Conservation (phyloP, 352 stramenopile species). For the Phytopythium litorale region DNA sequence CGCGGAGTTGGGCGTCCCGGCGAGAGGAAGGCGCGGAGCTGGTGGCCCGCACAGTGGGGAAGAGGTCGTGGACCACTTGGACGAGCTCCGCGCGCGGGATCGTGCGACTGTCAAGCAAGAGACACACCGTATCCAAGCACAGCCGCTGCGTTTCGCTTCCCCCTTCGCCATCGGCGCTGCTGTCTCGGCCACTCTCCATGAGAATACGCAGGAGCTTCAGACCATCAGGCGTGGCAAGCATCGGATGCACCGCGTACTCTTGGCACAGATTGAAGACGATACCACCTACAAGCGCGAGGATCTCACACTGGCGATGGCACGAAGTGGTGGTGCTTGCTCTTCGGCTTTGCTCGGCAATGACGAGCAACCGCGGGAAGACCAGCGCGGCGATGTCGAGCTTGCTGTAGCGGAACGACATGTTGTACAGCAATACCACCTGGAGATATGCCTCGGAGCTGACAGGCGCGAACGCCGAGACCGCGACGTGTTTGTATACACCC, state of each 20-base stretch:
- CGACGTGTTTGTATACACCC: constrained; percentile 45
- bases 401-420: constrained; percentile 66
- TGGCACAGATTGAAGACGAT: constrained; percentile 67
- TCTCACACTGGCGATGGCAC: constrained; percentile 3
- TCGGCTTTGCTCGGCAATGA: constrained; percentile 22
- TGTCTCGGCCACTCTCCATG: constrained; percentile 32
- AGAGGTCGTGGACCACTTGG: constrained; percentile 33
- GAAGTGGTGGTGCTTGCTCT: not conserved
- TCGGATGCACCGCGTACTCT: constrained; percentile 49
- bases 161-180: constrained; percentile 1
- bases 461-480: constrained; percentile 25
- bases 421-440: constrained; percentile 70
- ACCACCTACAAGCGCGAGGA: constrained; percentile 37
- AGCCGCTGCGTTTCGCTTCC: constrained; percentile 8
- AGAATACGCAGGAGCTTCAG: constrained; percentile 31
- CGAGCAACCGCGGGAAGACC: constrained; percentile 26
- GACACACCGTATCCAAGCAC: constrained; percentile 62
- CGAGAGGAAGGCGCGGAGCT: constrained; percentile 16
- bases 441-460: constrained; percentile 49
- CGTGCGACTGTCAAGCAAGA: constrained; percentile 55
- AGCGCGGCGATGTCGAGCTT: constrained; percentile 44
- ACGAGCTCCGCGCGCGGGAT: constrained; percentile 35
- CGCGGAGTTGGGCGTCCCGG: constrained; percentile 18
- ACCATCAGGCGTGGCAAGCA: constrained; percentile 28
- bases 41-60: constrained; percentile 39